These are phyloP conservation scores for Lagenidium giganteum DNA, from an alignment of 352 stramenopile species.

Conservation along the genomic window DNA sequence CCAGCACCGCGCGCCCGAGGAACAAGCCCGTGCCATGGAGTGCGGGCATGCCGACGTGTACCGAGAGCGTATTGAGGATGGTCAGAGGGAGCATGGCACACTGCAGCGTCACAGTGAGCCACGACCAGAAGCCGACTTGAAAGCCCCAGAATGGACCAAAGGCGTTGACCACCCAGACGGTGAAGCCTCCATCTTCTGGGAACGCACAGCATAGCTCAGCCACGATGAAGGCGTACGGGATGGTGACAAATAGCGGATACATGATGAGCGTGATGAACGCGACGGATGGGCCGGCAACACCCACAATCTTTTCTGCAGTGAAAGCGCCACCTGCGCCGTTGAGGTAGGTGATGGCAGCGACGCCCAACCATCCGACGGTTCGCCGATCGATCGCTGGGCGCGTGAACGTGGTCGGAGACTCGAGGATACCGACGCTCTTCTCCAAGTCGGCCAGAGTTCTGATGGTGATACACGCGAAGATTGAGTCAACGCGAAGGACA, in stretches of 20 bases:
- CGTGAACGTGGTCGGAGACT: conserved; percentile 19
- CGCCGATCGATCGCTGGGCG: no score
- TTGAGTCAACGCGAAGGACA: no score
- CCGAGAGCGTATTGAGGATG: conserved; percentile 23
- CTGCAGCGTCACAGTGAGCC: conserved; percentile 64
- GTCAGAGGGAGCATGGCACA: conserved; percentile 50
- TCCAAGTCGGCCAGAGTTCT: no score
- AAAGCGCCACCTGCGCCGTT: conserved; percentile 18
- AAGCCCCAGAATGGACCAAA: conserved; percentile 81
- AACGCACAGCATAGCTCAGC: conserved; percentile 85
- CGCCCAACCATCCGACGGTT: conserved; percentile 15
- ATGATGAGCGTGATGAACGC: conserved; percentile 71
- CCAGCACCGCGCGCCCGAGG: conserved; percentile 31
- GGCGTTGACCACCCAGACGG: conserved; percentile 85
- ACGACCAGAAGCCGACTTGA: conserved; percentile 65
- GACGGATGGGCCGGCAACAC: conserved; percentile 28
- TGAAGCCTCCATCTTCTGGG: conserved; percentile 66
- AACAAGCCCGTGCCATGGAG: no score
- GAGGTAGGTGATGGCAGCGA: conserved; percentile 26
- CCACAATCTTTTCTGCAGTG: conserved; percentile 18
- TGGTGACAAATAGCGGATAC: conserved; percentile 77
- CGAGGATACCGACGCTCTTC: conserved; percentile 27
- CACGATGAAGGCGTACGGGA: conserved; percentile 84
- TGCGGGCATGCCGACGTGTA: conserved; percentile 63
- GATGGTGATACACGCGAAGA: no score